Evolutionary conservation across 202 grass and related monocot genomes (phyloP), one percentile per base, ranked within the genome.

Genomic region (Brachypodium distachyon): DNA sequence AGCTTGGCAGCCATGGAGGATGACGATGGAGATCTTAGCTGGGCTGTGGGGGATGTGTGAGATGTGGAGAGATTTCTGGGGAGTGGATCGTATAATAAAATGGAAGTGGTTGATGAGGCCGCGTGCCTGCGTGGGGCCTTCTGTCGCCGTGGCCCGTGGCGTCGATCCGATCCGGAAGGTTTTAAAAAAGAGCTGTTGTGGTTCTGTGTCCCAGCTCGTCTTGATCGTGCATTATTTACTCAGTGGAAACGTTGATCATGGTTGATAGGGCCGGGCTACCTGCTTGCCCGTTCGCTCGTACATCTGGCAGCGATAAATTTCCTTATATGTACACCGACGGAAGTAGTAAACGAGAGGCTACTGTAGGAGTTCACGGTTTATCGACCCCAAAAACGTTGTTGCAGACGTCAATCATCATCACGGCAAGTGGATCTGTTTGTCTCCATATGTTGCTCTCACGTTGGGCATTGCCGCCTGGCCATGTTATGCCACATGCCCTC

Each of bases 1-100:
- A 81, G 7, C 32, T 56, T n/a, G n/a, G n/a, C 77, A 27, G 80
- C 82, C 83, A 89, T 89, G 70, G 87, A 56, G 70, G 87, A 56
- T 77, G 53, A 26, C 4, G 34, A 25, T 4, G 40, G 40, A 67
- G 18, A 50, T 62, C 46, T 22, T n/a, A 80, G 62, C 66, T 72
- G 12, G 12, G 31, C 46, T 26, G 52, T 47, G 71, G 40, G 22
- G 27, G 56, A 25, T 25, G 34, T 9, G 40, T 50, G 74, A 77
- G 21, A 64, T 65, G 49, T 11, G 29, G 46, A 43, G 46, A 43
- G 57, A 72, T 52, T 23, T 8, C 10, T 10, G 22, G 39, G 77
- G 25, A 54, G 16, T 25, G 68, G 80, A 77, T 58, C 22, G 25
- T 72, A 58, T 67, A 86, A 58, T 67, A 86, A 78, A 76, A 69